Evolutionary conservation across 1,284 basidiomycete genomes (phyloP).

Genomic region (Amylostereum areolatum): DNA sequence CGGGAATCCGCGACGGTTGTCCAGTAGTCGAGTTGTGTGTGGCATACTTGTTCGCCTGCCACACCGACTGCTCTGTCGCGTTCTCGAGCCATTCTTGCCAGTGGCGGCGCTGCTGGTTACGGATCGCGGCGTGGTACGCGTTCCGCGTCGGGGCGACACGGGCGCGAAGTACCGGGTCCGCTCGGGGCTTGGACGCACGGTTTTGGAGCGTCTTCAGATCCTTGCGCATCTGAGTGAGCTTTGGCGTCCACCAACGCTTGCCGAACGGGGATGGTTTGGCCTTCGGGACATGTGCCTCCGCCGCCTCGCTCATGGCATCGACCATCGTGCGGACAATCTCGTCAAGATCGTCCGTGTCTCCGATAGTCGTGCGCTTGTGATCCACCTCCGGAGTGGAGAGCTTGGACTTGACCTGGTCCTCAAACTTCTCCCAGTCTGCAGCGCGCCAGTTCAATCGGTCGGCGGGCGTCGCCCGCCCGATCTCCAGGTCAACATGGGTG

Average conservation of each 20-base stretch:
- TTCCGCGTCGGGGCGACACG: conserved; percentile 13
- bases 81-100: conserved; percentile 30
- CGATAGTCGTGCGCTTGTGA: neutral
- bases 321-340: conserved; percentile 5
- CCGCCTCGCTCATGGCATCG: conserved; percentile 6
- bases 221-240: conserved; percentile 14
- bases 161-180: too few relatives aligned
- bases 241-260: conserved; percentile 22
- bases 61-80: conserved; percentile 19
- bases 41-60: conserved; percentile 27
- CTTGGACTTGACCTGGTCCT: conserved; percentile 3
- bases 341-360: conserved; percentile 8
- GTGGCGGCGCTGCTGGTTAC: conserved; percentile 23
- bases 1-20: conserved; percentile 24
- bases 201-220: conserved; percentile 12
- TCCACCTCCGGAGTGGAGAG: conserved; percentile 3
- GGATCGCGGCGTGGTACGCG: conserved; percentile 24
- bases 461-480: conserved; percentile 1
- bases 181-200: conserved; percentile 8
- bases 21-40: conserved; percentile 22
- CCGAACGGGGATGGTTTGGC: conserved; percentile 17
- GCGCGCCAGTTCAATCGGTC: conserved; percentile 15
- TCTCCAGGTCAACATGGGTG: conserved; percentile 8
- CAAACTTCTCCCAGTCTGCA: conserved; percentile 21
- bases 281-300: conserved; percentile 15